Conservation (phyloP, 768 basidiomycete genomes). For the Phlebiopsis gigantea region DNA sequence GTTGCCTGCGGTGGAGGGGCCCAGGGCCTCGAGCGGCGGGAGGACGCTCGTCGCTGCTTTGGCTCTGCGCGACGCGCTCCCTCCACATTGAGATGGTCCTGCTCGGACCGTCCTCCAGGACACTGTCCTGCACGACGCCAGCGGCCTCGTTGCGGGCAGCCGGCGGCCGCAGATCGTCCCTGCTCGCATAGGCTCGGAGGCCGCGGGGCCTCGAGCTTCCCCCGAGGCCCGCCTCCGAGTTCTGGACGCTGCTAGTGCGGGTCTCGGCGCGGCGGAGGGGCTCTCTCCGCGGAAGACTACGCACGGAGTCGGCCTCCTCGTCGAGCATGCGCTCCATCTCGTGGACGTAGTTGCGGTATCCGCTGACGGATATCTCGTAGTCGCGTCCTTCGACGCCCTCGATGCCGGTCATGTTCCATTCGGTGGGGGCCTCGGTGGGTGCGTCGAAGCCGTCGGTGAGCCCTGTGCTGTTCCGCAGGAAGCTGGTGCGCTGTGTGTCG, state of each 20-base stretch:
- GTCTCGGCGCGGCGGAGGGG: neutral
- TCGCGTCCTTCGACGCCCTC: slow-evolving; percentile 16
- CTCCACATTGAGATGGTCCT: slow-evolving; percentile 33
- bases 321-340: slow-evolving; percentile 27
- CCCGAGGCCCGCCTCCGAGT: neutral
- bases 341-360: slow-evolving; percentile 25
- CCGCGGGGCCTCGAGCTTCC: slow-evolving; percentile 4
- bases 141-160: neutral
- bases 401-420: slow-evolving; percentile 19
- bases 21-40: slow-evolving; percentile 13
- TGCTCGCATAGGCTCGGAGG: slow-evolving; percentile 10
- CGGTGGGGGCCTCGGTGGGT: slow-evolving; percentile 23
- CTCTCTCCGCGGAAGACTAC: neutral
- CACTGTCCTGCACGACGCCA: slow-evolving; percentile 27
- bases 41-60: slow-evolving; percentile 7
- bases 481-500: slow-evolving; percentile 2
- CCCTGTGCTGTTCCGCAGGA: slow-evolving; percentile 19
- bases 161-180: slow-evolving; percentile 17
- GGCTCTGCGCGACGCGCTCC: slow-evolving; percentile 28
- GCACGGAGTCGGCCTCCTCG: slow-evolving; percentile 14
- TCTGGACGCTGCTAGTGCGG: neutral
- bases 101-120: slow-evolving; percentile 29
- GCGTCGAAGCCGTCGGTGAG: slow-evolving; percentile 27
- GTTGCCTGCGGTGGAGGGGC: slow-evolving; percentile 18
- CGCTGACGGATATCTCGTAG: slow-evolving; percentile 24